Base-by-base conservation (phyloP, 176 grass and related monocot genomes). In the Cenchrus purpureus region DNA sequence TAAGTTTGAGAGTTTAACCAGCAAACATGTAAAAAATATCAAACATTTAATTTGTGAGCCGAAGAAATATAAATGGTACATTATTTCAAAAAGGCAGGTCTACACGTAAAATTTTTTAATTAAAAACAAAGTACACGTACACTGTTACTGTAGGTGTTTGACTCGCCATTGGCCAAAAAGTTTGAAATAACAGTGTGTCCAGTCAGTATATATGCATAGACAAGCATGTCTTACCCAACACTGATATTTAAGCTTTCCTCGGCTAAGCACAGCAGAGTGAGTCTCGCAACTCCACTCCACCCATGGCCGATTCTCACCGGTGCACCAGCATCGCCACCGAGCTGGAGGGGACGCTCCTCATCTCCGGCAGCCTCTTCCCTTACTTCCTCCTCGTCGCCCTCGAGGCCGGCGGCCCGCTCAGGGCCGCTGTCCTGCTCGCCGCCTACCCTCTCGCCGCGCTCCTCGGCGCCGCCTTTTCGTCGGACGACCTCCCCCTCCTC, bases 311-410 rank as follows among this genome's bases (percentile, higher is more conserved):
- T 3, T 70, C 70, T 82, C n/a, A 25, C 48, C 37, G 37, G 10
- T 20, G 77, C 77, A 31, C n/a, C n/a, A 86, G 83, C 79, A 74
- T 88, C 10, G 86, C 80, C 34, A 14, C 76, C 34, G 88, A 92
- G 66, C 82, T 92, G 12, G 88, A 96, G 61, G 91, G 89, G 12
- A 76, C 84, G 12, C 86, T 95, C 6, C 81, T 96, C 57, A 71
- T 91, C 84, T 91, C 88, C 17, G 68, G 56, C 9, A 44, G 54
- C 55, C 78, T 91, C 72, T 93, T 96, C 66, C 88, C 89, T 0
- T 96, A 91, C 91, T 96, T 96, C 81, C 28, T 92, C 84, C 83
- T 93, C 44, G 78, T 93, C 15, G 84, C 88, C 13, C 84, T 95
- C 17, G 94, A 95, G 73, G 94, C 91, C 15, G 77, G 90, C 25